Conservation (phyloP, 2,329 filamentous ascomycete genomes). For the Botryotinia convoluta region DNA sequence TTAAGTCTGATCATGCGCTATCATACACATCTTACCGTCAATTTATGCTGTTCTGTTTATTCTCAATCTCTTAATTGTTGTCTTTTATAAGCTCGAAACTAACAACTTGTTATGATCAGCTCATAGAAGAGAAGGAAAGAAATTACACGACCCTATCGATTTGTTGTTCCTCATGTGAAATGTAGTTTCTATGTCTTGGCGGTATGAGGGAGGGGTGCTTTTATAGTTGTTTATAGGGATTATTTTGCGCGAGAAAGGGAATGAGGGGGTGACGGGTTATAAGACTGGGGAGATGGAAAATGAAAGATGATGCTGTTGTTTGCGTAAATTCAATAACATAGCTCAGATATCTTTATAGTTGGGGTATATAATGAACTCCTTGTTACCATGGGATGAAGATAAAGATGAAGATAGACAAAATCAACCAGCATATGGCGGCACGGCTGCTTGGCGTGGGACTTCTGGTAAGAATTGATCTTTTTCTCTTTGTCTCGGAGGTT, state of each 20-base stretch:
- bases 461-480: neutral
- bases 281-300: no score
- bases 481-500: neutral
- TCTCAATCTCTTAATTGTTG: rapidly evolving
- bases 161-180: no score
- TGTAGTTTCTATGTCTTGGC: no score
- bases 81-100: no score
- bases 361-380: neutral
- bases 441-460: no score
- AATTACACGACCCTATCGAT: no score
- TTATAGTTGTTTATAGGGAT: neutral
- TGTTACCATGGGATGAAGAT: neutral
- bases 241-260: no score
- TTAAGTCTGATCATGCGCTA: neutral
- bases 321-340: neutral
- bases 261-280: neutral
- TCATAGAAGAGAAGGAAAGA: no score
- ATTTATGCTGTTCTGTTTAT: no score
- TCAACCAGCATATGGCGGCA: rapidly evolving
- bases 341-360: rapidly evolving
- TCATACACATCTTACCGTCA: no score
- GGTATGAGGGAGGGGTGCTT: neutral
- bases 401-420: no score
- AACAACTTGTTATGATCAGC: no score
- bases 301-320: neutral